Evolutionary conservation across 2,329 filamentous ascomycete species (phyloP).

Genomic region (Cercospora zeae-maydis): DNA sequence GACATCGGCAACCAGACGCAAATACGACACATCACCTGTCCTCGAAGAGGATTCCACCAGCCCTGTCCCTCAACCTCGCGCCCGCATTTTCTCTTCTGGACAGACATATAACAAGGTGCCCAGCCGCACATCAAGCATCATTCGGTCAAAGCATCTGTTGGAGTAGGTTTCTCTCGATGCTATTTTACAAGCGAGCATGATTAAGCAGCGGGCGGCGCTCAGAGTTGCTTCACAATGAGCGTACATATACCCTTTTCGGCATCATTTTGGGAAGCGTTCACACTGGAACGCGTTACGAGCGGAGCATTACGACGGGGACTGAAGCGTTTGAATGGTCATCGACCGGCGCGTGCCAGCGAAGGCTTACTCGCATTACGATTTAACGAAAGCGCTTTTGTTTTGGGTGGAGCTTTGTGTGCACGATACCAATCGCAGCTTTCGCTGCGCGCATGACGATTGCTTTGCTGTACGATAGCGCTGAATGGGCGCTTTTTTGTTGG

Average conservation of each 20-base stretch:
- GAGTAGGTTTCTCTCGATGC: slow-evolving; percentile 21
- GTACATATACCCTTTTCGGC: neutral
- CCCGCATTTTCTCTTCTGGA: slow-evolving; percentile 5
- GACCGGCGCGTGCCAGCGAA: neutral
- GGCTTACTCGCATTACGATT: neutral
- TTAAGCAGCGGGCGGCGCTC: neutral
- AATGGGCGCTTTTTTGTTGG: neutral
- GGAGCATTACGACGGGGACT: neutral
- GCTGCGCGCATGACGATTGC: slow-evolving; percentile 8
- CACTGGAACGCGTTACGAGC: slow-evolving; percentile 2
- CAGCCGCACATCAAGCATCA: slow-evolving; percentile 10
- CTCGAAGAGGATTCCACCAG: slow-evolving; percentile 10
- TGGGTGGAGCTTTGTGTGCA: neutral
- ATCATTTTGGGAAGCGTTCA: slow-evolving; percentile 7
- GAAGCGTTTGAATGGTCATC: neutral
- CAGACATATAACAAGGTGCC: slow-evolving; percentile 5
- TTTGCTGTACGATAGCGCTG: slow-evolving; percentile 5
- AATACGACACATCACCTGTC: slow-evolving; percentile 19
- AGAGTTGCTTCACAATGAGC: neutral
- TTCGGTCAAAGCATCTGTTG: slow-evolving; percentile 12
- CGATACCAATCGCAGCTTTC: slow-evolving; percentile 13
- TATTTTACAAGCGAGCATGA: slow-evolving; percentile 9
- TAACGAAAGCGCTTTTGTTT: slow-evolving; percentile 1
- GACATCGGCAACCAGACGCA: slow-evolving; percentile 10
- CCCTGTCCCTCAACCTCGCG: neutral